Conservation (phyloP, 225 moss, liverwort and hornwort genomes). For the Pseudoscleropodium purum region DNA sequence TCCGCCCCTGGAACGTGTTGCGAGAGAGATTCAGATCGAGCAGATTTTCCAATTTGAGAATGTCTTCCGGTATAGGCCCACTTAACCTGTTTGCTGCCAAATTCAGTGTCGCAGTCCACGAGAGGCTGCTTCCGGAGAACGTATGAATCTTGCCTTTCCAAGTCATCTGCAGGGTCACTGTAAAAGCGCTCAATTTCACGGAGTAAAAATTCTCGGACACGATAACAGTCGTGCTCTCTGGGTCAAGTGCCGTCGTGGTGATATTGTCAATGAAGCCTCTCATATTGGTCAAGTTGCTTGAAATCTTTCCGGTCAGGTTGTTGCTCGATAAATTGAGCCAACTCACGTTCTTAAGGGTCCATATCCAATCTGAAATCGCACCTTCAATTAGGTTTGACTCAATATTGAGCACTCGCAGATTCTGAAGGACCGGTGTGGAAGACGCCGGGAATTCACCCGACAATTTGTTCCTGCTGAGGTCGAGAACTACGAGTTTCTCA, state of each 20-base stretch:
- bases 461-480: constrained; percentile 9
- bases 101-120: neutral
- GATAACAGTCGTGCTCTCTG: neutral
- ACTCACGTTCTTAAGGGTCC: constrained; percentile 1
- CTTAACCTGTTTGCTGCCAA: neutral
- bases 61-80: neutral
- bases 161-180: neutral
- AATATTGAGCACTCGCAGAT: constrained; percentile 5
- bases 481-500: constrained; percentile 8
- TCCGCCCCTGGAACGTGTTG: neutral
- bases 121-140: neutral
- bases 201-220: neutral
- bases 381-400: neutral
- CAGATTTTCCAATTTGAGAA: neutral
- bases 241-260: neutral
- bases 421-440: neutral
- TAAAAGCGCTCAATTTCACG: neutral
- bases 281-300: constrained; percentile 11
- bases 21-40: constrained; percentile 6
- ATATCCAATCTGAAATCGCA: constrained; percentile 8
- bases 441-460: neutral
- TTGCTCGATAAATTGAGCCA: constrained; percentile 9
- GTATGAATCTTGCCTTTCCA: neutral
- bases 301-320: neutral
- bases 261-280: constrained; percentile 1